A percentile compares a stretch with the other conserved stretches of the same genome.
Evolutionary conservation across 129 eudicot species (phyloP).

Genomic region (Flaveria bidentis): DNA sequence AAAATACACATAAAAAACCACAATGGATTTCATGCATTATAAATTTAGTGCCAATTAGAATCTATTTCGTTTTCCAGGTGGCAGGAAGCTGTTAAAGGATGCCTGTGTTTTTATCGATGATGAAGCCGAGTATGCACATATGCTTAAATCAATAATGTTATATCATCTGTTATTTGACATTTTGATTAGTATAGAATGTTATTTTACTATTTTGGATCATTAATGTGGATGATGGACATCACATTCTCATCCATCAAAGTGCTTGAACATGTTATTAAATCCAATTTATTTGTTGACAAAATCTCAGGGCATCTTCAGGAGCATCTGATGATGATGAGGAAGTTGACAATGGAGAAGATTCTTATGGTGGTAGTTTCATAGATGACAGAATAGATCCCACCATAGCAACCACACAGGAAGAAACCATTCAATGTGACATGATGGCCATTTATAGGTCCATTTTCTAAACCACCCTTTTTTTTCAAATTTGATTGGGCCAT

Average conservation of each 20-base stretch:
- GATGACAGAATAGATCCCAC: slow-evolving; percentile 71
- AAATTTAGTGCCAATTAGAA: neutral
- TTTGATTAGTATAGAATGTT: neutral
- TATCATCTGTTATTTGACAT: neutral
- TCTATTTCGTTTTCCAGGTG: slow-evolving; percentile 44
- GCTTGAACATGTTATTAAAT: slow-evolving; percentile 5
- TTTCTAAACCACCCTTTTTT: neutral
- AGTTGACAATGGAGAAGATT: slow-evolving; percentile 44
- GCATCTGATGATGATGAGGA: slow-evolving; percentile 82
- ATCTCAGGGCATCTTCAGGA: slow-evolving; percentile 68
- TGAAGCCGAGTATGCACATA: slow-evolving; percentile 87
- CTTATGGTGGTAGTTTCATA: slow-evolving; percentile 78
- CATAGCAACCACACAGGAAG: slow-evolving; percentile 50
- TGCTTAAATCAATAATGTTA: neutral
- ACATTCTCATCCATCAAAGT: neutral
- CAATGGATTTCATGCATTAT: neutral
- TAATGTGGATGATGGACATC: neutral
- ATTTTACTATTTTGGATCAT: neutral
- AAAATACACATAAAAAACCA: slow-evolving; percentile 9
- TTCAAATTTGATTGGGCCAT: neutral
- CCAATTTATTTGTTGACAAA: slow-evolving; percentile 15
- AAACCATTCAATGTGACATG: slow-evolving; percentile 57
- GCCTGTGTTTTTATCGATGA: slow-evolving; percentile 61
- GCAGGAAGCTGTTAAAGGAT: slow-evolving; percentile 40
- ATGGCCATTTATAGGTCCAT: slow-evolving; percentile 90